These are phyloP conservation scores for Globisporangium yorkense DNA, from an alignment of 352 stramenopile species.

Conservation along the genomic window DNA sequence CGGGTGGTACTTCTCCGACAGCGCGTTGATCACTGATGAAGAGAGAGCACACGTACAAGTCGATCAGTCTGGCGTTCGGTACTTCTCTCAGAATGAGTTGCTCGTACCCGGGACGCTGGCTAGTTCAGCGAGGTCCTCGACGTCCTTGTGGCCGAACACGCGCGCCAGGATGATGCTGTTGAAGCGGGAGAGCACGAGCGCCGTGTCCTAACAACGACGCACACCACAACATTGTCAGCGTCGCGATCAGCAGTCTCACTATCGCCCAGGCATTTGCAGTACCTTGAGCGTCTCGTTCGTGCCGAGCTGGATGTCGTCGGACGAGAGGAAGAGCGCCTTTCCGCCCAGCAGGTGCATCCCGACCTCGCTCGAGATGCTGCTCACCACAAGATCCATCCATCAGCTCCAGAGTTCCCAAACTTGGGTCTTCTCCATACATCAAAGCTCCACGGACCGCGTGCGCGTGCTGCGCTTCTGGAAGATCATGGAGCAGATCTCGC, in stretches of 20 bases:
- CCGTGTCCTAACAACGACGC: slow-evolving; percentile 41
- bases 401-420: neutral
- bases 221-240: no score
- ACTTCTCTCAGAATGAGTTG: neutral
- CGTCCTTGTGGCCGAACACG: slow-evolving; percentile 90
- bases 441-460: slow-evolving; percentile 39
- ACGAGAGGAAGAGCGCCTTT: slow-evolving; percentile 95
- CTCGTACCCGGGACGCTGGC: slow-evolving; percentile 75
- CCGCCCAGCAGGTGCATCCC: slow-evolving; percentile 95
- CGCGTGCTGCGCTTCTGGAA: slow-evolving; percentile 93
- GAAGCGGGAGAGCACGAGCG: slow-evolving; percentile 89
- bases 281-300: slow-evolving; percentile 95
- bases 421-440: no score
- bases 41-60: neutral
- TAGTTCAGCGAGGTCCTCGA: slow-evolving; percentile 86
- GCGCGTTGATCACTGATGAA: slow-evolving; percentile 93
- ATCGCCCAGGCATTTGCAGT: no score
- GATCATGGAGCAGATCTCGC: slow-evolving; percentile 90
- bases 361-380: slow-evolving; percentile 91
- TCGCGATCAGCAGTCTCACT: neutral
- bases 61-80: no score
- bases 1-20: slow-evolving; percentile 97
- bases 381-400: neutral
- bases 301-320: slow-evolving; percentile 97
- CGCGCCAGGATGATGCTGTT: slow-evolving; percentile 96